Percentiles rank a stretch among this genome's conserved stretches.
Conservation (phyloP, 495 filamentous ascomycete genomes). For the Penicillium canariense region DNA sequence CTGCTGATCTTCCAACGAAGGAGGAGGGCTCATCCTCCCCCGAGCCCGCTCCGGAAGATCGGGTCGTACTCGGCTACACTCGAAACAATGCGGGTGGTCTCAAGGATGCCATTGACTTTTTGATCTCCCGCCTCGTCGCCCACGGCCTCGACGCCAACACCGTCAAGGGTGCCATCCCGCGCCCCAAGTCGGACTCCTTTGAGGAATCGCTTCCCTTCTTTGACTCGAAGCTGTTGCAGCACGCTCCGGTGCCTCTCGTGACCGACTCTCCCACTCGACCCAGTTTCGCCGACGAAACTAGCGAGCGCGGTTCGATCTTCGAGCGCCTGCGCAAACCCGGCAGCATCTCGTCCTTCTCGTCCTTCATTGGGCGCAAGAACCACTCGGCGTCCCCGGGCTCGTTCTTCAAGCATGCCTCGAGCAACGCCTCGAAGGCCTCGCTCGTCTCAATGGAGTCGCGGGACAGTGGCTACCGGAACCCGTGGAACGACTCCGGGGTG, state of each 20-base stretch:
- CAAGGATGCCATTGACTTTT: constrained; percentile 93
- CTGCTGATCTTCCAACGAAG: constrained; percentile 30
- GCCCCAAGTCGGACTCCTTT: constrained; percentile 97
- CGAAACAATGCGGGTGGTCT: constrained; percentile 95
- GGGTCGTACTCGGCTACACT: constrained; percentile 72
- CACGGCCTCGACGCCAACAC: constrained; percentile 81
- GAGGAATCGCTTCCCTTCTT: constrained; percentile 96
- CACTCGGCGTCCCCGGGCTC: constrained; percentile 77
- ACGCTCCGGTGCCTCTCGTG: constrained; percentile 71
- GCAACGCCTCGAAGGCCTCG: constrained; percentile 91
- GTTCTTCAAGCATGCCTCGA: constrained; percentile 90
- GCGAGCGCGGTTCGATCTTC: constrained; percentile 78
- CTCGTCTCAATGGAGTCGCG: constrained; percentile 91
- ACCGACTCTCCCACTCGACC: constrained; percentile 84
- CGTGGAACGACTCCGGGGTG: constrained; percentile 95
- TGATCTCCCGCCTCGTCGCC: constrained; percentile 76
- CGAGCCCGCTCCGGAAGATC: constrained; percentile 44
- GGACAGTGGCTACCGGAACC: constrained; percentile 88
- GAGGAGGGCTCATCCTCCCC: constrained; percentile 40
- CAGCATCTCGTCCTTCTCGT: constrained; percentile 88
- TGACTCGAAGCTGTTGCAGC: constrained; percentile 91
- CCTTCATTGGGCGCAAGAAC: constrained; percentile 91
- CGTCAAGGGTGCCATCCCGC: constrained; percentile 88
- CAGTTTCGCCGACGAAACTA: constrained; percentile 72
- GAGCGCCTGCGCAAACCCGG: constrained; percentile 88